Conservation (phyloP, 1,139 yeast genomes). For the Lodderomyces beijingensis region DNA sequence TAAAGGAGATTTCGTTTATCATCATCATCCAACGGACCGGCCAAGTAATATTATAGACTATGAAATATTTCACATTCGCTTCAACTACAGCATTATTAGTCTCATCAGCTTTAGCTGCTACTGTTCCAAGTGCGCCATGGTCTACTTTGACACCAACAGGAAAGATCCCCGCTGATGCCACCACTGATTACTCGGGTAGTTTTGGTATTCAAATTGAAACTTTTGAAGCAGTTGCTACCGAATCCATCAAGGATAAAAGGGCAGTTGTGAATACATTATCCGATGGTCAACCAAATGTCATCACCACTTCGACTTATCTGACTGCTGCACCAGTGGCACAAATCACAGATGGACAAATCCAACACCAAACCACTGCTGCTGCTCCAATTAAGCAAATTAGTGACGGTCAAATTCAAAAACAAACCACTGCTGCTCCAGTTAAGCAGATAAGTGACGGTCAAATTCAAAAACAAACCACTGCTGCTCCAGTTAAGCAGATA, state of each 20-base stretch:
- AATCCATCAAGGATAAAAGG: constrained; percentile 21
- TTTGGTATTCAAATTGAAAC: constrained; percentile 73
- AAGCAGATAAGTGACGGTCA: constrained; percentile 36
- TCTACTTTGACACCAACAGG: constrained; percentile 64
- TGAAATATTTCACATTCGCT: constrained; percentile 25
- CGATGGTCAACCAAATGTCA: constrained; percentile 11
- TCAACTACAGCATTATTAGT: constrained; percentile 27
- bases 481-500: constrained; percentile 22
- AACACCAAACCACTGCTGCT: constrained; percentile 25
- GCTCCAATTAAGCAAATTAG: constrained; percentile 51
- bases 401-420: constrained; percentile 63
- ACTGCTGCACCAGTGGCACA: constrained; percentile 32
- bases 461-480: constrained; percentile 27
- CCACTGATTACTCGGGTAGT: constrained; percentile 54
- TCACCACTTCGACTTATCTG: constrained; percentile 19
- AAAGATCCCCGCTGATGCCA: constrained; percentile 50
- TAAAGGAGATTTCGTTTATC: too few species aligned
- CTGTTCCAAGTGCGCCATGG: constrained; percentile 70
- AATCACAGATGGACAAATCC: constrained; percentile 46
- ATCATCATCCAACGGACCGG: too few species aligned
- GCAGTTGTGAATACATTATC: constrained; percentile 22
- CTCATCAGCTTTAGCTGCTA: constrained; percentile 44
- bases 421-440: constrained; percentile 28
- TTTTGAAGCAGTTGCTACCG: constrained; percentile 19
- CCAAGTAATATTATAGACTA: constrained; percentile 10